Evolutionary conservation across 805 yeast genomes (phyloP).

Genomic region (Torulaspora gathmanii): DNA sequence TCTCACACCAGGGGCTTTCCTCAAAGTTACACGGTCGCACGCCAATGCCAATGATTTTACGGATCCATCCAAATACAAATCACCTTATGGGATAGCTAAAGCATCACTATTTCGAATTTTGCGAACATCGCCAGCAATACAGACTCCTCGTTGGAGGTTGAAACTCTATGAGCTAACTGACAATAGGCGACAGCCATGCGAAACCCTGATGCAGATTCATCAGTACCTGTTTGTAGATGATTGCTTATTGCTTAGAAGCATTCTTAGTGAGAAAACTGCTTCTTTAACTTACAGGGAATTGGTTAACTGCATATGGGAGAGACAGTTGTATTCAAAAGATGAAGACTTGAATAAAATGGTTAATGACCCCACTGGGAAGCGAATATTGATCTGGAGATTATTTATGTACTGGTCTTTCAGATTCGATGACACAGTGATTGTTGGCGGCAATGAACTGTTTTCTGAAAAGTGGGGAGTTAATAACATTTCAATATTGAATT

Average conservation of each 20-base stretch:
- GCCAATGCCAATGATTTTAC: slow-evolving; percentile 17
- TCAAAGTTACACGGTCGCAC: slow-evolving; percentile 34
- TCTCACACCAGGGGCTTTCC: slow-evolving; percentile 42
- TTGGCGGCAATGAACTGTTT: slow-evolving; percentile 34
- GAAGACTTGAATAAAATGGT: slow-evolving; percentile 36
- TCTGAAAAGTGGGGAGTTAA: slow-evolving; percentile 35
- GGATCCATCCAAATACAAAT: slow-evolving; percentile 27
- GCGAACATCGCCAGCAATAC: slow-evolving; percentile 35
- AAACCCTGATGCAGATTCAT: slow-evolving; percentile 47
- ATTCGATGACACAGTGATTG: slow-evolving; percentile 34
- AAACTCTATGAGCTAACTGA: slow-evolving; percentile 38
- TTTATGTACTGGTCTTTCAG: slow-evolving; percentile 40
- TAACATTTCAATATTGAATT: slow-evolving; percentile 26
- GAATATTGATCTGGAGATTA: slow-evolving; percentile 39
- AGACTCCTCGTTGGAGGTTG: slow-evolving; percentile 39
- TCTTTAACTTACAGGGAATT: slow-evolving; percentile 47
- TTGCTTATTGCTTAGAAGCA: slow-evolving; percentile 24
- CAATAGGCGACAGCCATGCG: slow-evolving; percentile 37
- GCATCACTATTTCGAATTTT: slow-evolving; percentile 39
- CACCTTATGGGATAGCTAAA: slow-evolving; percentile 45
- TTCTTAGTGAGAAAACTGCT: slow-evolving; percentile 13
- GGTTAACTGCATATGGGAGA: slow-evolving; percentile 48
- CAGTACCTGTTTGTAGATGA: slow-evolving; percentile 42
- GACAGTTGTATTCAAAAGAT: slow-evolving; percentile 45
- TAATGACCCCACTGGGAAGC: slow-evolving; percentile 35